Conservation (phyloP, 2,329 filamentous ascomycete species). For the Fusarium nanum region DNA sequence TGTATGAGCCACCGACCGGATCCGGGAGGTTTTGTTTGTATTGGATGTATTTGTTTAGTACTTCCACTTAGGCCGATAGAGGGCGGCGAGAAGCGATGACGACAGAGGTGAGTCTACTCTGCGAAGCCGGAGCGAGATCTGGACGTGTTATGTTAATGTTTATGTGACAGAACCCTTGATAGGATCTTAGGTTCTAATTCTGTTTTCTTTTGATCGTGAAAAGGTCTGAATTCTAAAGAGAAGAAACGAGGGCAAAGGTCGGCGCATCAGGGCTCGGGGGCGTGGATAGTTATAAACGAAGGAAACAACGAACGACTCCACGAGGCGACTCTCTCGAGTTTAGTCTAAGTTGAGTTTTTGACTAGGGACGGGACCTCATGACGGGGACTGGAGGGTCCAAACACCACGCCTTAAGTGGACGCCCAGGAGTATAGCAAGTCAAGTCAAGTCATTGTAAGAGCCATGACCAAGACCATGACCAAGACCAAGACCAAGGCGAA, state of each 20-base stretch:
- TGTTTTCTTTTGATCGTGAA: constrained; percentile 9
- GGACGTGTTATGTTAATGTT: neutral
- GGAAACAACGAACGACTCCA: constrained; percentile 30
- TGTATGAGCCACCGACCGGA: constrained; percentile 39
- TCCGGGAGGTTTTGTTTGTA: constrained; percentile 30
- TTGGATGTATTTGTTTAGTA: constrained; percentile 12
- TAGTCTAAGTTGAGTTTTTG: constrained; percentile 14
- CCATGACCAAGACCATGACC: neutral
- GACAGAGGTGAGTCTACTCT: constrained; percentile 22
- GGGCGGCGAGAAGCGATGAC: constrained; percentile 36
- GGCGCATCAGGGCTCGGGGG: constrained; percentile 36
- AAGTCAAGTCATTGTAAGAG: neutral
- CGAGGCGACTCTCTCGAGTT: constrained; percentile 29
- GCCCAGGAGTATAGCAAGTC: constrained; percentile 2
- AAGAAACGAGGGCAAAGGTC: constrained; percentile 25
- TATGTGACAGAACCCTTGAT: constrained; percentile 14
- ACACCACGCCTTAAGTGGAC: constrained; percentile 24
- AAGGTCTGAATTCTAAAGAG: constrained; percentile 22
- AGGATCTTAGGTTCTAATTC: constrained; percentile 13
- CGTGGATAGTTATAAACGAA: constrained; percentile 39
- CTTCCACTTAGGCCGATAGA: constrained; percentile 13
- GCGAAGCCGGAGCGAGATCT: constrained; percentile 20
- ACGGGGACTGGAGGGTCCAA: constrained; percentile 40
- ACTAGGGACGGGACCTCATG: constrained; percentile 37
- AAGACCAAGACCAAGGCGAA: constrained; percentile 34